Evolutionary conservation across 1,139 yeast species (phyloP).

Genomic region (Diutina sp.): DNA sequence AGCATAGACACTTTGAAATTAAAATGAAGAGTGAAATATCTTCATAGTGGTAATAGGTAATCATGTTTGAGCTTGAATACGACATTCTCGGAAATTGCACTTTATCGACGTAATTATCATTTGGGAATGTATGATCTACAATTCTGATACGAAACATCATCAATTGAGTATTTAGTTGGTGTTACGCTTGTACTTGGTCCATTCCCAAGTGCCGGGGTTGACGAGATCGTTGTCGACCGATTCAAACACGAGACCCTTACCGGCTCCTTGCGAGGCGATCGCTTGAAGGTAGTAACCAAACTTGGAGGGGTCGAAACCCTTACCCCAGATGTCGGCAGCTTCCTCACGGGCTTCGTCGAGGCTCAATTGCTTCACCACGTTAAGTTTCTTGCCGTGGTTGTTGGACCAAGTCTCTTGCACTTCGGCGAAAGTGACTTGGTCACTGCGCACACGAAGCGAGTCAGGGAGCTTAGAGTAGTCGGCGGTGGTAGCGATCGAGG

Average conservation of each 20-base stretch:
- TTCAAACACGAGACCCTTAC: constrained; percentile 3
- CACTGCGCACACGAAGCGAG: constrained; percentile 30
- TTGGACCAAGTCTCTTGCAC: constrained; percentile 28
- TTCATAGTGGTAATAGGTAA: too few species aligned
- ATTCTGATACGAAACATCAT: too few species aligned
- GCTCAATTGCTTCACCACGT: constrained; percentile 13
- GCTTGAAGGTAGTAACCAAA: constrained; percentile 9
- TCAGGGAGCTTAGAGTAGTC: constrained; percentile 29
- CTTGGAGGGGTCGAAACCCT: constrained; percentile 17
- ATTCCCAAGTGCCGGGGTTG: constrained; percentile 44
- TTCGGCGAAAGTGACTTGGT: constrained; percentile 22
- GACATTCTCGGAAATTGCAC: too few species aligned
- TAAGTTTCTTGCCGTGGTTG: constrained; percentile 22
- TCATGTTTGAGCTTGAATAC: too few species aligned
- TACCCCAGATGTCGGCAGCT: constrained; percentile 11
- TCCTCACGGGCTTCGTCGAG: constrained; percentile 21
- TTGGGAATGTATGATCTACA: too few species aligned
- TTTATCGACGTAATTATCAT: too few species aligned
- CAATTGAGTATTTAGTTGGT: background rate
- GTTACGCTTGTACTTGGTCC: constrained; percentile 20
- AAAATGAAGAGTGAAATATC: too few species aligned
- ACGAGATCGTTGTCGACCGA: constrained; percentile 34
- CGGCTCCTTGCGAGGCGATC: constrained; percentile 6
- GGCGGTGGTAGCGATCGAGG: constrained; percentile 20
- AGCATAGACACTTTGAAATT: too few species aligned